Evolutionary conservation across 2,329 filamentous ascomycete genomes (phyloP).

Genomic region (Hortaea sp.): DNA sequence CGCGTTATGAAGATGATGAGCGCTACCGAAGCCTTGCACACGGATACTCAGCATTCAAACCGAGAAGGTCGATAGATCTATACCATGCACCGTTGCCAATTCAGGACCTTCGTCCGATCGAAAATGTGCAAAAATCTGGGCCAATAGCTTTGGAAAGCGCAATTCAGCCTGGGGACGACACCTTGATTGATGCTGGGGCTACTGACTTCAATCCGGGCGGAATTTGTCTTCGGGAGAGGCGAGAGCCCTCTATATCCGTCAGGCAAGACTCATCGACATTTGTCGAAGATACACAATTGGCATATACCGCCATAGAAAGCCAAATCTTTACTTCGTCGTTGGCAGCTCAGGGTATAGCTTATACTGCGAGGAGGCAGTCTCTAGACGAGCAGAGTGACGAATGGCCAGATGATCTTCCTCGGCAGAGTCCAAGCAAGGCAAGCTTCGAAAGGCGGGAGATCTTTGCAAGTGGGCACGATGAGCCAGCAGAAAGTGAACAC

Average conservation of each 20-base stretch:
- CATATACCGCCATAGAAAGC: constrained; percentile 31
- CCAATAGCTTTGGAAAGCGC: not conserved
- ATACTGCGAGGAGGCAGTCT: not conserved
- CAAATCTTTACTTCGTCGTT: constrained; percentile 27
- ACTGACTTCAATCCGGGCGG: too few relatives aligned
- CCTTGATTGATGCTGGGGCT: not conserved
- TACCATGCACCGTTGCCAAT: too few relatives aligned
- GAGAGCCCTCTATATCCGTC: constrained; percentile 1
- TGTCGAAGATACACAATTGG: constrained; percentile 36
- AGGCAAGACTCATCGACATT: constrained; percentile 8
- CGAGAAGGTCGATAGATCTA: not conserved
- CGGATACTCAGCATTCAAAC: constrained; percentile 29
- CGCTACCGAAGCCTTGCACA: constrained; percentile 29
- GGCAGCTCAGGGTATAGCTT: constrained; percentile 1
- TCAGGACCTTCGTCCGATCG: not conserved
- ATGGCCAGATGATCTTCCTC: constrained; percentile 6
- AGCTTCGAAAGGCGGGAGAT: not conserved
- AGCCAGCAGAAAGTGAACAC: not conserved
- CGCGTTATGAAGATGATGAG: constrained; percentile 32
- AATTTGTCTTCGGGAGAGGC: not conserved
- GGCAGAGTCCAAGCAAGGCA: constrained; percentile 1
- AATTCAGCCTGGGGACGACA: not conserved
- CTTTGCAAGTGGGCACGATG: not conserved
- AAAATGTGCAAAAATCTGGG: not conserved
- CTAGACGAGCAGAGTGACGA: not conserved